Base-by-base conservation (phyloP, 2,329 filamentous ascomycete genomes). In the Fusarium brachygibbosum region DNA sequence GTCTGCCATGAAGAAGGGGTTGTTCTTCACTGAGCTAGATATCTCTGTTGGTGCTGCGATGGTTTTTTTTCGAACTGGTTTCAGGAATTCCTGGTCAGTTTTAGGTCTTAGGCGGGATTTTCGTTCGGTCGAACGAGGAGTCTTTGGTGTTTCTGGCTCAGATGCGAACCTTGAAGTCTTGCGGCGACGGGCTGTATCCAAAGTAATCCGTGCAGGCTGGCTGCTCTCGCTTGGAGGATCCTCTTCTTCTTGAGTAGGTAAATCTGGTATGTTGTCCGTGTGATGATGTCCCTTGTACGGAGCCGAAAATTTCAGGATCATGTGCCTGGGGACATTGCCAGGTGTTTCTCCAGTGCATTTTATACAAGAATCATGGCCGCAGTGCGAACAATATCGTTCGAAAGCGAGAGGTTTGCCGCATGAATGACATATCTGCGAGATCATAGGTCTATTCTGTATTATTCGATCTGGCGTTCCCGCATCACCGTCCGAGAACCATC, bases 321-420 rank as follows among this genome's bases (percentile, higher is more conserved):
- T 51, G 41, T 49, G 56, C n/a, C 23, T 56, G 11, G 52, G 34
- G n/a, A 53, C 40, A 7, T 73, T 50, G 6, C 63, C 58, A 16
- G 64, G 55, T n/a, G 79, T 58, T 51, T 83, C 79, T 42, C 77
- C 79, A 11, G 74, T 77, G 66, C 86, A 88, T 56, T 82, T 82
- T 32, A 76, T 65, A 68, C 86, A 88, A 17, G 85, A 80, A 12
- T 78, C 79, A 71, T 88, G 86, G 1, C 83, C 84, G 67, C 86
- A 88, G 41, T 79, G 80, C 31, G 77, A 72, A 67, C 85, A 88
- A 45, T 79, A 78, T 11, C 76, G 76, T 31, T 78, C 76, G 14
- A 78, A 76, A 44, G 72, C 76, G 37, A 83, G 79, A 40, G 76
- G 77, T 44, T 80, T 79, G 14, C 81, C 82, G 68, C 86, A 88